Evolutionary conservation across 1,284 basidiomycete species (phyloP).

Genomic region (Tilletiopsis washingtonensis): DNA sequence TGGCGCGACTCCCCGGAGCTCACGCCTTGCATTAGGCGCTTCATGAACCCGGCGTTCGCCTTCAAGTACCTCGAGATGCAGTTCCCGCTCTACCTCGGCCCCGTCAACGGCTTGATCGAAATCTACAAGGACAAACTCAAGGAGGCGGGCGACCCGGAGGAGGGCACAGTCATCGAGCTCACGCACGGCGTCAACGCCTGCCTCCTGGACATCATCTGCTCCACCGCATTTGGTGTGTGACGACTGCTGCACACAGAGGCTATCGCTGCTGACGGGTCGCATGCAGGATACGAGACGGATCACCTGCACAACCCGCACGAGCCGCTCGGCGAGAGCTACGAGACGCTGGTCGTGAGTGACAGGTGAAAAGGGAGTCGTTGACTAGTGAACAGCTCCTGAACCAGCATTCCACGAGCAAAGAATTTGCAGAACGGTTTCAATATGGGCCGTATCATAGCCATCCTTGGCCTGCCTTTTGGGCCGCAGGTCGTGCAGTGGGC

Average conservation of each 20-base stretch:
- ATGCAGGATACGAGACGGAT: conserved; percentile 22
- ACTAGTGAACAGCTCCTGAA: too few species aligned
- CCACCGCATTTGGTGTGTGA: conserved; percentile 18
- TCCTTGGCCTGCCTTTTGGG: conserved; percentile 31
- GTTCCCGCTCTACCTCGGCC: conserved; percentile 30
- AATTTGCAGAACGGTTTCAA: conserved; percentile 33
- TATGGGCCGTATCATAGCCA: conserved; percentile 25
- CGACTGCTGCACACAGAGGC: neutral
- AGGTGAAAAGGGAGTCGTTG: too few species aligned
- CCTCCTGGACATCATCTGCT: conserved; percentile 44
- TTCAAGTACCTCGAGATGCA: conserved; percentile 27
- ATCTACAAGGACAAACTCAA: conserved; percentile 21
- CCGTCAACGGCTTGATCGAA: conserved; percentile 22
- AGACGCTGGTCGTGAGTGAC: conserved; percentile 23
- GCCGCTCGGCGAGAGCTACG: conserved; percentile 35
- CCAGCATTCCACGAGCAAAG: too few species aligned
- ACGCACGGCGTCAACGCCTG: conserved; percentile 23
- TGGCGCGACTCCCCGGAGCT: too few species aligned
- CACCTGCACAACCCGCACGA: conserved; percentile 26
- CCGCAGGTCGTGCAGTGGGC: conserved; percentile 13
- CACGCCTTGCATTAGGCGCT: conserved; percentile 32
- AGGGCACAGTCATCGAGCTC: conserved; percentile 27
- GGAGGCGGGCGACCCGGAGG: conserved; percentile 8
- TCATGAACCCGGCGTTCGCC: conserved; percentile 35
- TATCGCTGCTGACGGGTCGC: neutral